Base-by-base conservation (phyloP, 2,329 filamentous ascomycete genomes). In the Trichoderma guizhouense region DNA sequence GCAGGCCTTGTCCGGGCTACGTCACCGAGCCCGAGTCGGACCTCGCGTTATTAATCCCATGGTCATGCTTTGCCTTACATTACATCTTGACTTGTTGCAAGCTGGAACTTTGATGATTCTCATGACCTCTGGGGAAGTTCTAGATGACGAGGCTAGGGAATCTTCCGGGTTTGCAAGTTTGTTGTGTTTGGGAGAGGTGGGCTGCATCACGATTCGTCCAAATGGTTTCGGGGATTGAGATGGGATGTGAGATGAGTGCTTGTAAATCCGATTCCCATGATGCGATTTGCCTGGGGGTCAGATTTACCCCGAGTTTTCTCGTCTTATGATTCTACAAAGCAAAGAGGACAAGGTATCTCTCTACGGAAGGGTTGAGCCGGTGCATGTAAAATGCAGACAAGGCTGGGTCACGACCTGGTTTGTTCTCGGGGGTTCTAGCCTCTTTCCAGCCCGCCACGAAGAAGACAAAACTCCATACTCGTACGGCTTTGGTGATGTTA, bases 111-210 rank as follows among this genome's bases (percentile, higher is more conserved):
- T 47, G n/a, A 14, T 24, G 14, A 36, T 53, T 47, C 66, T 69
- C 66, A 69, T 69, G 66, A 61, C 57, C 66, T 51, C 51, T 57
- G 53, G 53, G 34, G 18, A 15, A 18, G 26, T 67, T 58, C 24
- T 61, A 62, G 57, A 69, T 30, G n/a, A 30, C 57, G 57, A 69
- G 39, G 66, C 66, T 69, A 69, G 66, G 66, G 30, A 69, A 69
- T 69, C 66, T 69, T 62, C 57, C 66, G 66, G 66, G 66, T 62
- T 61, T 57, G 18, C 11, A 18, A n/a, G 32, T 55, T 58, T 36
- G 34, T 15, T 15, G 7, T 53, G 7, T 26, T 43, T 39, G 30
- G 32, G 24, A 9, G 26, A 14, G 18, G 32, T 68, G 53, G 53
- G 34, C 34, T 58, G 34, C 57, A 21, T 60, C 57, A 34, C 57